These are phyloP conservation scores for Isatis tinctoria DNA, from an alignment of 345 rosid genomes.

Conservation along the genomic window DNA sequence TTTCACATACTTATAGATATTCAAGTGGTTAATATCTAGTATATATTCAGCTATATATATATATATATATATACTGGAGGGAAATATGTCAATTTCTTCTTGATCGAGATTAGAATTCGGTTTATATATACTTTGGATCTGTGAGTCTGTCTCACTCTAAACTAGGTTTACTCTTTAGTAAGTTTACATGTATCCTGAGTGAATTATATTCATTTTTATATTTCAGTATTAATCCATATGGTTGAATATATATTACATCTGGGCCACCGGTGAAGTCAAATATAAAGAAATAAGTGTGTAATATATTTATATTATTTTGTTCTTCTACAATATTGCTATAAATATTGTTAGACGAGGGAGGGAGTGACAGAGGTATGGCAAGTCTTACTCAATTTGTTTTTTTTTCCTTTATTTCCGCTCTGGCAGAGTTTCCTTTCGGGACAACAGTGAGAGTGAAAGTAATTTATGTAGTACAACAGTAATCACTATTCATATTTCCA, in stretches of 20 bases:
- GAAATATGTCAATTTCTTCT: neutral
- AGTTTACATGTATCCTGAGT: neutral
- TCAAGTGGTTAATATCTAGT: neutral
- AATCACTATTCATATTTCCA: neutral
- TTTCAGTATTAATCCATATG: neutral
- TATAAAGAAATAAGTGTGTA: neutral
- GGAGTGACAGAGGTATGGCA: constrained; percentile 29
- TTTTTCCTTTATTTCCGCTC: neutral
- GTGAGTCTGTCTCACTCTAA: neutral
- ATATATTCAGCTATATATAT: neutral
- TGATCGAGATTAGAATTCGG: neutral
- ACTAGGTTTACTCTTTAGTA: neutral
- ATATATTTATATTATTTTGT: neutral
- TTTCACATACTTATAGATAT: neutral
- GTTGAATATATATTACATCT: neutral
- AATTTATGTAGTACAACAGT: neutral
- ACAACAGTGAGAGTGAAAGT: constrained; percentile 10
- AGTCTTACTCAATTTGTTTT: constrained; percentile 16
- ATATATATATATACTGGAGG: neutral
- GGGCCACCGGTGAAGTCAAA: constrained; percentile 12
- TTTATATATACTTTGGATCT: neutral
- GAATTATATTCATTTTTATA: neutral
- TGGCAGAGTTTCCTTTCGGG: neutral
- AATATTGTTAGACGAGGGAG: neutral
- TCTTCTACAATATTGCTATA: neutral